Conservation (phyloP, 306 rosid species). For the Fragaria iinumae region DNA sequence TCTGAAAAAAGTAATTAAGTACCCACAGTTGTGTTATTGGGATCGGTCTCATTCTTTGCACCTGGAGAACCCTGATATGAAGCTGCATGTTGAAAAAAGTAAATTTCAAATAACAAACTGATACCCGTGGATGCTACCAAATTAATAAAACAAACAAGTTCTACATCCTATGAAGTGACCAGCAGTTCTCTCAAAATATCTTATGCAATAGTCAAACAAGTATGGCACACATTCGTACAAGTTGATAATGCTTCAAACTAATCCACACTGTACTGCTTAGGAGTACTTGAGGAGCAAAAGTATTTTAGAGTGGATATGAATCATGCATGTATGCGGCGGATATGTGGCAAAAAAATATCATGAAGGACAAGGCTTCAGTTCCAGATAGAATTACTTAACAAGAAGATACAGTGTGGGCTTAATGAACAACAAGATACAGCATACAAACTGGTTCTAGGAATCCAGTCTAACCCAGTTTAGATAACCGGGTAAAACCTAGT, state of each 20-base stretch:
- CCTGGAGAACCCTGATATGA: constrained; percentile 83
- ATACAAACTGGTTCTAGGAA: not conserved
- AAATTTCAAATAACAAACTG: constrained; percentile 20
- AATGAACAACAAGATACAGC: too few species aligned
- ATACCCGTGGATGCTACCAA: not conserved
- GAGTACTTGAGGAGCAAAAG: not conserved
- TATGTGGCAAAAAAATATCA: not conserved
- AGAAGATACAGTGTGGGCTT: not conserved
- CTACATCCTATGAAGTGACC: not conserved
- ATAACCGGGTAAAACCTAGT: not conserved
- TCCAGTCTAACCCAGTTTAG: not conserved
- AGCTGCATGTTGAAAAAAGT: constrained; percentile 54
- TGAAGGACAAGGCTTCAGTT: not conserved
- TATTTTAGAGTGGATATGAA: not conserved
- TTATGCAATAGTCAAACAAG: not conserved
- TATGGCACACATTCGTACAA: not conserved
- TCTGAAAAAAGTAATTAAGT: constrained; percentile 21
- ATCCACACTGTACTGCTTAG: not conserved
- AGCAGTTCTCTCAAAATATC: not conserved
- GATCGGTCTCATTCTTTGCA: constrained; percentile 81
- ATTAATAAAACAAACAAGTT: not conserved
- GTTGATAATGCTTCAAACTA: not conserved
- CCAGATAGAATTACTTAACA: not conserved
- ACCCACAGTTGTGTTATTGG: constrained; percentile 93
- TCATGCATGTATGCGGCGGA: not conserved